Evolutionary conservation across 2,329 filamentous ascomycete genomes (phyloP).

Genomic region (Lecanicillium sp.): DNA sequence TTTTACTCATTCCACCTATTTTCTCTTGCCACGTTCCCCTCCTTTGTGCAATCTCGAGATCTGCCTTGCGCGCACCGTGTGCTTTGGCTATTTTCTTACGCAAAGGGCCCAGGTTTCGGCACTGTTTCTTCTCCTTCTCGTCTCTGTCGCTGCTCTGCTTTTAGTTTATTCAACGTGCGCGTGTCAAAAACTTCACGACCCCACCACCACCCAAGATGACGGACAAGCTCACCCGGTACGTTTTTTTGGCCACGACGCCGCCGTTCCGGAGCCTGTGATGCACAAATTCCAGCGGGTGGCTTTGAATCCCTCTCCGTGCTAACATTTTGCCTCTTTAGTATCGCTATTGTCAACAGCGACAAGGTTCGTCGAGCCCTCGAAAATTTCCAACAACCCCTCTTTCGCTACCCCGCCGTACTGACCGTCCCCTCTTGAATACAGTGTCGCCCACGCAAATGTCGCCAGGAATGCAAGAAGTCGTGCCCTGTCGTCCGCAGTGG

Average conservation of each 20-base stretch:
- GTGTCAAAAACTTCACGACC: slow-evolving; percentile 10
- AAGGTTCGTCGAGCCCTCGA: slow-evolving; percentile 54
- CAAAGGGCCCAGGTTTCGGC: neutral
- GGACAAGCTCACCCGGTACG: slow-evolving; percentile 91
- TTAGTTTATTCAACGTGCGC: slow-evolving; percentile 5
- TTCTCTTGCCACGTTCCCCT: slow-evolving; percentile 2
- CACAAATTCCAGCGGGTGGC: neutral
- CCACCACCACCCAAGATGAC: slow-evolving; percentile 55
- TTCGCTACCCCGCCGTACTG: slow-evolving; percentile 11
- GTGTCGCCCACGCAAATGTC: slow-evolving; percentile 62
- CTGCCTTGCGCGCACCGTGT: slow-evolving; percentile 13
- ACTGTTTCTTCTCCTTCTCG: neutral
- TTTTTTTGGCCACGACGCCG: slow-evolving; percentile 7
- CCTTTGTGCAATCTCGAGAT: slow-evolving; percentile 9
- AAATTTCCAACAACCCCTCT: slow-evolving; percentile 13
- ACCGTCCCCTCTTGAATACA: slow-evolving; percentile 19
- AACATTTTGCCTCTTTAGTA: slow-evolving; percentile 46
- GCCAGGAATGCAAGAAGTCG: slow-evolving; percentile 98
- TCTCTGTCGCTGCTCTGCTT: neutral
- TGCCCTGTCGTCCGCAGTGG: slow-evolving; percentile 95
- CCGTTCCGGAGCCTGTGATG: neutral
- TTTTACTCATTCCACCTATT: slow-evolving; percentile 4
- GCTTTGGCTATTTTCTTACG: slow-evolving; percentile 11
- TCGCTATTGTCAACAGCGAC: slow-evolving; percentile 97
- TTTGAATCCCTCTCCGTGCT: slow-evolving; percentile 16